Evolutionary conservation across 1,139 yeast genomes (phyloP).

Genomic region (Taphrina wiesneri): DNA sequence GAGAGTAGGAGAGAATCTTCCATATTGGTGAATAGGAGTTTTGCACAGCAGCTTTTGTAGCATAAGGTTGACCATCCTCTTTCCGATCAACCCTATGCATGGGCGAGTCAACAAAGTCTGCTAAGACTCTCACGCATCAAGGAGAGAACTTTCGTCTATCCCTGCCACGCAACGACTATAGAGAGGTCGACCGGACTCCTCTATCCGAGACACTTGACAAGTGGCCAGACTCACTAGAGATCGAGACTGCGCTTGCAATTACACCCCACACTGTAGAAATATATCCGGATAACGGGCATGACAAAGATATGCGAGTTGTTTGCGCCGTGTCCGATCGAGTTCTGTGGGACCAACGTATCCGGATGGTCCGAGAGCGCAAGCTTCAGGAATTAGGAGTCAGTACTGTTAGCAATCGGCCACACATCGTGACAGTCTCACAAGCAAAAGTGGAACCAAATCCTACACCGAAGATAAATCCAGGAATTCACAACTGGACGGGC

Average conservation of each 20-base stretch:
- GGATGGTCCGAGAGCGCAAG: conserved; percentile 14
- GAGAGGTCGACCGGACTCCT: background rate
- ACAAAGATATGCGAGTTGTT: conserved; percentile 31
- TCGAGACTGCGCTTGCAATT: background rate
- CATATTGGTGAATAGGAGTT: no score
- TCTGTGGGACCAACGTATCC: conserved; percentile 22
- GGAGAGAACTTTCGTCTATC: conserved; percentile 13
- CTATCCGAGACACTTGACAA: background rate
- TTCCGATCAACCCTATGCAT: conserved; percentile 1
- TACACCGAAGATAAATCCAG: background rate
- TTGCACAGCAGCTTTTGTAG: background rate
- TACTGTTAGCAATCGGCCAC: background rate
- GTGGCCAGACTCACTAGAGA: conserved; percentile 5
- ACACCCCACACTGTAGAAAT: conserved; percentile 6
- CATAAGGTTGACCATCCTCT: no score
- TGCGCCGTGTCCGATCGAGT: conserved; percentile 30
- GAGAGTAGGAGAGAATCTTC: no score
- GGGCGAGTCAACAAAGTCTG: conserved; percentile 1
- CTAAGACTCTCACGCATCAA: conserved; percentile 1
- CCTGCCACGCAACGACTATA: conserved; percentile 8
- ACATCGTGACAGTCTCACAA: background rate
- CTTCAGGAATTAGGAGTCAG: conserved; percentile 23
- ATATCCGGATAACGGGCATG: conserved; percentile 18
- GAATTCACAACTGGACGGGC: background rate
- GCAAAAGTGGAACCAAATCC: background rate